phyloP scores from a whole-genome alignment of 1,139 yeast genomes.

The Eremothecium coryli region DNA sequence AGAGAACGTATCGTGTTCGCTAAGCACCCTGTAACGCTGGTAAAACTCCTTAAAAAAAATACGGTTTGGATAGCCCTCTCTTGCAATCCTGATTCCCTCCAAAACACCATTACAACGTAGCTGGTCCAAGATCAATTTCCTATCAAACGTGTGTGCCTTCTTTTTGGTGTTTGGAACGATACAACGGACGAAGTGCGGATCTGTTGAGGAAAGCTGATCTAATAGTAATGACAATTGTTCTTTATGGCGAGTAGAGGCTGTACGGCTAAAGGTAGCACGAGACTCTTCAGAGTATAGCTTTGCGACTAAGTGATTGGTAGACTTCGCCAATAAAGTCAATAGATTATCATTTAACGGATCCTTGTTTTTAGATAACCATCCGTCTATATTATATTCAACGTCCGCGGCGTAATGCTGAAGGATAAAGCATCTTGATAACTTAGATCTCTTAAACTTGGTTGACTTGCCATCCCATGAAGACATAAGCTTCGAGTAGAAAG shows the following conservation, averaged over 20 bases:
- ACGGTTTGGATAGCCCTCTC: conserved; percentile 95
- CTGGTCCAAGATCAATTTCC: conserved; percentile 73
- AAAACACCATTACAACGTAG: conserved; percentile 94
- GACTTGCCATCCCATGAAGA: conserved; percentile 51
- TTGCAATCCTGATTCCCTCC: conserved; percentile 93
- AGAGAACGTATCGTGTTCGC: conserved; percentile 37
- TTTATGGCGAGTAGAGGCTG: conserved; percentile 79
- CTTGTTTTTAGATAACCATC: conserved; percentile 91
- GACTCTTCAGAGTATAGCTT: conserved; percentile 34
- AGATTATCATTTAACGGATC: conserved; percentile 85
- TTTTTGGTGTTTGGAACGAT: conserved; percentile 82
- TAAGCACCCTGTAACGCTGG: conserved; percentile 59
- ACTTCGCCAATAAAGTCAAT: conserved; percentile 45
- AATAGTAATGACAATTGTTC: conserved; percentile 70
- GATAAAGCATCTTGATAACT: conserved; percentile 60
- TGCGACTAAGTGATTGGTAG: conserved; percentile 46
- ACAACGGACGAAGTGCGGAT: conserved; percentile 95
- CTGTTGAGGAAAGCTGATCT: conserved; percentile 67
- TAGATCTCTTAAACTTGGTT: conserved; percentile 61
- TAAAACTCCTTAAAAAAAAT: conserved; percentile 75
- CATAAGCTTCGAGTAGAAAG: conserved; percentile 75
- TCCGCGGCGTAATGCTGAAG: conserved; percentile 91
- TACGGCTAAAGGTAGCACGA: conserved; percentile 41
- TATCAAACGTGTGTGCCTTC: conserved; percentile 63
- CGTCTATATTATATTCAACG: conserved; percentile 84